Evolutionary conservation across 140 eudicot species (phyloP), one percentile per base, ranked within the genome.

Genomic region (Ambrosia hybrid): DNA sequence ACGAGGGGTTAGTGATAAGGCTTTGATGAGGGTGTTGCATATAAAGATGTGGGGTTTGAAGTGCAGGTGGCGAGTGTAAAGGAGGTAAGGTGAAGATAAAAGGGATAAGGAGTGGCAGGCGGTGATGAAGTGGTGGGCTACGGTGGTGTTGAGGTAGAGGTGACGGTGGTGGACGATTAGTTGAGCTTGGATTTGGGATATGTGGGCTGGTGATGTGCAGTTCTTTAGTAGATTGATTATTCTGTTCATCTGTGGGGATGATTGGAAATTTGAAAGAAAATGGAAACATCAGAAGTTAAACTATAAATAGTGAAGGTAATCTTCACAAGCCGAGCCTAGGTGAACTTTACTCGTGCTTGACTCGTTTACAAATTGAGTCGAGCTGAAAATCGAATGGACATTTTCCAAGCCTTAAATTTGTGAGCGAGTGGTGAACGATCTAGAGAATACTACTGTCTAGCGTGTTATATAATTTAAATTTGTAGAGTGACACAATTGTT

Each of bases 121-220:
- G 9, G 80, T 13, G 72, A 85, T 81, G 84, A 86, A 83, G 67
- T 69, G 77, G 78, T 68, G 73, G 66, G 85, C 91, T 14, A 88
- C 61, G 65, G 80, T 77, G 75, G 91, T 77, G 84, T 88, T 79
- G 68, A 78, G 60, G 15, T 73, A 58, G 58, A 85, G 83, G 53
- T 81, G 79, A 36, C 70, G 82, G 71, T 83, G 80, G 36, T 80
- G 78, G 71, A 76, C 75, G 26, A 86, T 79, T 37, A 88, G 71
- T 64, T 88, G 96, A 37, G 92, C 83, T 64, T 78, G 89, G 73
- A 83, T 83, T 73, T 83, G 96, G 72, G 65, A 6, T 66, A 86
- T 67, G 66, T 88, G 96, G 55, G 82, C 21, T 13, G 70, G 43
- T 1, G 88, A 72, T 10, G 5, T 72, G 83, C 86, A 85, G 77